Evolutionary conservation across 371 early-diverging fungal species (phyloP).

Genomic region (Mucor sp.): DNA sequence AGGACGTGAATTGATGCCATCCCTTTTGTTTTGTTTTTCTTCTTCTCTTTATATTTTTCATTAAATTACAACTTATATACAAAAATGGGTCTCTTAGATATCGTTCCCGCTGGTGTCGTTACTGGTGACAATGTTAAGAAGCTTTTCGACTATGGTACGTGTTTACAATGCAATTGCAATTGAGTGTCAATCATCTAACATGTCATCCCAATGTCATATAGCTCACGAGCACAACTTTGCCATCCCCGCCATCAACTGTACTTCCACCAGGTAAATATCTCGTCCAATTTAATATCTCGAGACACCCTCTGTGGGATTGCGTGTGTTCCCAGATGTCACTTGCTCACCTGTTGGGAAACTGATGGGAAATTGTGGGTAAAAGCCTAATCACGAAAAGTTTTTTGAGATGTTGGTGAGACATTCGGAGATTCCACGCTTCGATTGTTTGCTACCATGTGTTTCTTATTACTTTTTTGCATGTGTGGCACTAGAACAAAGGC

Average conservation of each 20-base stretch:
- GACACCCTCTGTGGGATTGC: background rate
- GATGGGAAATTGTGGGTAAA: background rate
- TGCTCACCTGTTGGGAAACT: background rate
- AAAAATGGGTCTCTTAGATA: constrained; percentile 73
- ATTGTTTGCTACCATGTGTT: background rate
- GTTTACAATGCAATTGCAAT: background rate
- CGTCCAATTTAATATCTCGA: background rate
- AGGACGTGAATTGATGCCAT: constrained; percentile 3
- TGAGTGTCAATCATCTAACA: background rate
- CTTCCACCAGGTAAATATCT: constrained; percentile 67
- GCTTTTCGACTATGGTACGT: constrained; percentile 73
- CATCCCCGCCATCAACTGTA: constrained; percentile 94
- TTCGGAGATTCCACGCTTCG: constrained; percentile 1
- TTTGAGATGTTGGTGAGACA: constrained; percentile 4
- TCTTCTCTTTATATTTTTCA: constrained; percentile 8
- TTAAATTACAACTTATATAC: constrained; percentile 4
- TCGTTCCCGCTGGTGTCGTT: constrained; percentile 88
- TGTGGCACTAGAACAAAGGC: background rate
- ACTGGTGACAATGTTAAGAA: constrained; percentile 89
- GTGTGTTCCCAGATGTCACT: constrained; percentile 2
- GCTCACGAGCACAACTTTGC: constrained; percentile 84
- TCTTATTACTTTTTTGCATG: background rate
- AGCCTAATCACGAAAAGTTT: background rate
- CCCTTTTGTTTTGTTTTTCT: constrained; percentile 7
- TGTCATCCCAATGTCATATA: constrained; percentile 1